phyloP scores from a whole-genome alignment of 108 stramenopile species.

The Cyclotella kingstonii region DNA sequence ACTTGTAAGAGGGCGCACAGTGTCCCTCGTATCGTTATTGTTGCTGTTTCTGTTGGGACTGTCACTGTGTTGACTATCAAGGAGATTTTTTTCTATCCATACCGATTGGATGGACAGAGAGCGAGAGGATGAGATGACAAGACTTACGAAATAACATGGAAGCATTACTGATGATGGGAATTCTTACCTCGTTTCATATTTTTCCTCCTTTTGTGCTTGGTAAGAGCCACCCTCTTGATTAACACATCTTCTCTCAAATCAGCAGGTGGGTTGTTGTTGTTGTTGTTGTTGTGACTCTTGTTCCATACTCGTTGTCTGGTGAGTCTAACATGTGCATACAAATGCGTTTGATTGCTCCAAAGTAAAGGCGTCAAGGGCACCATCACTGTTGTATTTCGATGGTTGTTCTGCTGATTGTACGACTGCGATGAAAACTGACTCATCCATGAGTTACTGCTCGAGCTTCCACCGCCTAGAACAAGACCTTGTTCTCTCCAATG shows the following conservation, averaged over 20 bases:
- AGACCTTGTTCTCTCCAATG: no score
- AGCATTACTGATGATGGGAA: no score
- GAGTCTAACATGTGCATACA: conserved; percentile 49
- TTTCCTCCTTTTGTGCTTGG: conserved; percentile 43
- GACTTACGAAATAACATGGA: background rate
- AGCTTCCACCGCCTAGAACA: no score
- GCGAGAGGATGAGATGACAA: background rate
- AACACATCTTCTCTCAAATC: conserved; percentile 40
- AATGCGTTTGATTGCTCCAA: conserved; percentile 45
- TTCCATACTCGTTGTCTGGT: conserved; percentile 15
- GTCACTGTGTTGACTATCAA: no score
- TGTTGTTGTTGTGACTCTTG: background rate
- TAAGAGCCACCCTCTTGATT: conserved; percentile 43
- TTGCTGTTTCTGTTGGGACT: background rate
- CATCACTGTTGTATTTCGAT: conserved; percentile 33
- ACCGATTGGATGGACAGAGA: no score
- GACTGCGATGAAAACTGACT: no score
- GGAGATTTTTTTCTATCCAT: no score
- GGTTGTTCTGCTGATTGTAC: conserved; percentile 40
- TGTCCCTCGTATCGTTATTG: background rate
- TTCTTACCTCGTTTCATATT: conserved; percentile 40
- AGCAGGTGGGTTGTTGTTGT: background rate
- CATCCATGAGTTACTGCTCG: no score
- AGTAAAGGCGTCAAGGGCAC: conserved; percentile 22
- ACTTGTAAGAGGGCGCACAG: background rate